These are phyloP conservation scores for Stentor coeruleus DNA, from an alignment of 73 alveolate genomes.

Conservation along the genomic window DNA sequence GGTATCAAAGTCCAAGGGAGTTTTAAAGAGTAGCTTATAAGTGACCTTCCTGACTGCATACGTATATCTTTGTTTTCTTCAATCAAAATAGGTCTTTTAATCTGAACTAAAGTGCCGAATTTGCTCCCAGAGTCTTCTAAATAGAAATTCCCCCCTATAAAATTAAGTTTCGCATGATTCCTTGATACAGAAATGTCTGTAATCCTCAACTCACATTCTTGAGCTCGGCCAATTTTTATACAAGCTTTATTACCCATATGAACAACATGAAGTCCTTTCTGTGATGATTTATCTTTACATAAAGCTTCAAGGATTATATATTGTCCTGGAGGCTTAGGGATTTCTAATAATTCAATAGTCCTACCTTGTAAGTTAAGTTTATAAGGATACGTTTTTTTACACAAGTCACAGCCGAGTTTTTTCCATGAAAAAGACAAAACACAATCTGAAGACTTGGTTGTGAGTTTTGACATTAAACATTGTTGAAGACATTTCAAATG, in stretches of 20 bases:
- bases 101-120: conserved; percentile 83
- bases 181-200: conserved; percentile 82
- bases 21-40: conserved; percentile 37
- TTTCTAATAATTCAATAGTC: conserved; percentile 12
- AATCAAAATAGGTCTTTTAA: conserved; percentile 38
- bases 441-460: conserved; percentile 43
- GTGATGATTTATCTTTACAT: conserved; percentile 23
- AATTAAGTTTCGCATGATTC: conserved; percentile 66
- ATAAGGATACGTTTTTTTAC: conserved; percentile 77
- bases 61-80: conserved; percentile 16
- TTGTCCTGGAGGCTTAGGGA: conserved; percentile 29
- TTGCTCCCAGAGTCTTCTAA: conserved; percentile 75
- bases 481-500: conserved; percentile 74
- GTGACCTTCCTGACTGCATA: conserved; percentile 46
- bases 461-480: conserved; percentile 74
- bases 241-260: background rate
- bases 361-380: conserved; percentile 14
- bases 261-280: conserved; percentile 23
- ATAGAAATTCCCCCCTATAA: conserved; percentile 49
- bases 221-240: conserved; percentile 76
- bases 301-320: conserved; percentile 14
- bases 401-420: conserved; percentile 85
- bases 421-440: conserved; percentile 57
- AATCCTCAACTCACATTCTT: conserved; percentile 67
- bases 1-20: conserved; percentile 23